Percentiles rank a stretch among this genome's conserved stretches.
Conservation (phyloP, 2,329 filamentous ascomycete genomes). For the Sclerotinia subarctica region DNA sequence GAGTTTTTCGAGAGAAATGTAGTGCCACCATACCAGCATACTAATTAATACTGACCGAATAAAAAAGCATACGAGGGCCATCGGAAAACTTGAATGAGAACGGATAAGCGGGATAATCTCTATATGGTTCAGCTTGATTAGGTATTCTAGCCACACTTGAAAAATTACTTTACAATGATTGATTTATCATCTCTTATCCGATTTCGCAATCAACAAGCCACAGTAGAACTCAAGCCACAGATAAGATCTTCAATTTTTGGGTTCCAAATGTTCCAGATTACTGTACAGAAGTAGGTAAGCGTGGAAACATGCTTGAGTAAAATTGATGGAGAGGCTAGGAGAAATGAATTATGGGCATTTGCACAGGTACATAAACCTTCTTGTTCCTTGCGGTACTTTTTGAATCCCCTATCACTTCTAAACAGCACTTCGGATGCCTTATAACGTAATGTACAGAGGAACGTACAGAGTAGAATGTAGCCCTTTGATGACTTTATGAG, state of each 20-base stretch:
- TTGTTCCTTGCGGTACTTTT: background rate
- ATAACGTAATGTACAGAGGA: too few species aligned
- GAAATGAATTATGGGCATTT: slow-evolving; percentile 12
- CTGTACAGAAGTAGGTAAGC: background rate
- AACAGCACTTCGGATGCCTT: too few species aligned
- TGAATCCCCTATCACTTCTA: too few species aligned
- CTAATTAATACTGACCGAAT: background rate
- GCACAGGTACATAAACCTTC: background rate
- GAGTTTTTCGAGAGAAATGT: background rate
- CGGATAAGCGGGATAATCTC: background rate
- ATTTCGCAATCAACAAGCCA: background rate
- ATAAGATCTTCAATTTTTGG: background rate
- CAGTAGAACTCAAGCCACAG: background rate
- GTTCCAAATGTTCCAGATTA: background rate
- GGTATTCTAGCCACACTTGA: background rate
- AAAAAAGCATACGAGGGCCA: background rate
- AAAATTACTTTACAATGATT: too few species aligned
- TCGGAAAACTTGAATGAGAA: background rate
- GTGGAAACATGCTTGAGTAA: background rate
- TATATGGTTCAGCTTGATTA: background rate
- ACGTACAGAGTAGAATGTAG: background rate
- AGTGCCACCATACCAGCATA: background rate
- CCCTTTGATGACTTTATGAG: background rate
- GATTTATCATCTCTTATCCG: background rate
- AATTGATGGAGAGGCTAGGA: background rate